Conservation (phyloP, 495 filamentous ascomycete genomes). For the Aspergillus homomorphus region DNA sequence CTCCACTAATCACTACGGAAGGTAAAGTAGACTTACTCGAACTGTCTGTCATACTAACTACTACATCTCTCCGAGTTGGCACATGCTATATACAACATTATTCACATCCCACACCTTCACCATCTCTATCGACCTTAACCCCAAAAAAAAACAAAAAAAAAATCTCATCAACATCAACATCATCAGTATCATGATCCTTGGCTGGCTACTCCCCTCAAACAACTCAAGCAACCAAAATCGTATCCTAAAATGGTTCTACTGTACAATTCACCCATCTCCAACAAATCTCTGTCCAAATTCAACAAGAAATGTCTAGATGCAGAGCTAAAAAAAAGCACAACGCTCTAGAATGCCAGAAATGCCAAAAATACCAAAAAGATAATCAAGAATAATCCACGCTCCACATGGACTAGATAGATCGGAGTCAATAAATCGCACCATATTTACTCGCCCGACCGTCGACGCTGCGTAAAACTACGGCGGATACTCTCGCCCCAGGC, state of each 20-base stretch:
- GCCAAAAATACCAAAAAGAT: conserved; percentile 9
- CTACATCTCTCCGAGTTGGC: no score
- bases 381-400: background rate
- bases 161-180: background rate
- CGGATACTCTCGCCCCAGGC: conserved; percentile 91
- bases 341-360: background rate
- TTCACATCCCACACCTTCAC: no score
- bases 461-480: conserved; percentile 77
- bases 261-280: background rate
- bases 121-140: no score
- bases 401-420: conserved; percentile 2
- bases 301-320: background rate
- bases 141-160: no score
- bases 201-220: no score
- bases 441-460: conserved; percentile 27
- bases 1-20: no score
- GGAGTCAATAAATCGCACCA: background rate
- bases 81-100: no score
- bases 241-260: no score
- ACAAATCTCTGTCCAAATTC: background rate
- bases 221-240: no score
- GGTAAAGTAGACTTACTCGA: no score
- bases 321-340: conserved; percentile 5
- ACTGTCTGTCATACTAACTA: no score
- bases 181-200: background rate